Evolutionary conservation across 768 basidiomycete species (phyloP).

Genomic region (Coprinopsis cinerea): DNA sequence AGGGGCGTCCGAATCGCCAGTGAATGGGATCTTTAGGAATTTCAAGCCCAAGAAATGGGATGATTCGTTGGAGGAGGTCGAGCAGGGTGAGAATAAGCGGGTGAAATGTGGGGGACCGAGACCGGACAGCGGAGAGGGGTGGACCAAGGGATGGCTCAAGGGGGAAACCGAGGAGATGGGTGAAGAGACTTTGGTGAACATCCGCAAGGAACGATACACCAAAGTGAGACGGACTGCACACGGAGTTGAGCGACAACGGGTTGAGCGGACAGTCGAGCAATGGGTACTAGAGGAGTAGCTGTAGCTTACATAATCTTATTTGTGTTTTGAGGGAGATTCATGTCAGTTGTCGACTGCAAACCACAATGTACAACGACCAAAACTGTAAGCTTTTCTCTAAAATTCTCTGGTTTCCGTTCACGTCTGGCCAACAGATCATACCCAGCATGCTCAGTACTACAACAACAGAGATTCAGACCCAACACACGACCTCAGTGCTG

Average conservation of each 20-base stretch:
- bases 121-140: slow-evolving; percentile 34
- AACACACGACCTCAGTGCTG: slow-evolving; percentile 3
- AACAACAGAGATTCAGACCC: background rate
- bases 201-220: slow-evolving; percentile 23
- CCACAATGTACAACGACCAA: background rate
- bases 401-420: background rate
- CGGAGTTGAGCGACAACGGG: slow-evolving; percentile 64
- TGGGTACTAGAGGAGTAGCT: slow-evolving; percentile 50
- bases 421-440: background rate
- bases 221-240: slow-evolving; percentile 51
- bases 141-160: slow-evolving; percentile 40
- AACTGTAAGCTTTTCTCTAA: background rate
- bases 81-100: slow-evolving; percentile 32
- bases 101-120: slow-evolving; percentile 29
- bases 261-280: slow-evolving; percentile 61
- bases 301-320: slow-evolving; percentile 9
- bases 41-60: slow-evolving; percentile 72
- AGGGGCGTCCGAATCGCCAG: slow-evolving; percentile 22
- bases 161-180: slow-evolving; percentile 19
- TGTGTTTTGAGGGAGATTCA: slow-evolving; percentile 9
- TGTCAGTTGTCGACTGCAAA: no score
- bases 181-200: slow-evolving; percentile 14
- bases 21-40: slow-evolving; percentile 44
- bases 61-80: slow-evolving; percentile 33
- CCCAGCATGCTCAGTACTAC: slow-evolving; percentile 3